Conservation (phyloP, 805 yeast species). For the Lipomyces starkeyi region DNA sequence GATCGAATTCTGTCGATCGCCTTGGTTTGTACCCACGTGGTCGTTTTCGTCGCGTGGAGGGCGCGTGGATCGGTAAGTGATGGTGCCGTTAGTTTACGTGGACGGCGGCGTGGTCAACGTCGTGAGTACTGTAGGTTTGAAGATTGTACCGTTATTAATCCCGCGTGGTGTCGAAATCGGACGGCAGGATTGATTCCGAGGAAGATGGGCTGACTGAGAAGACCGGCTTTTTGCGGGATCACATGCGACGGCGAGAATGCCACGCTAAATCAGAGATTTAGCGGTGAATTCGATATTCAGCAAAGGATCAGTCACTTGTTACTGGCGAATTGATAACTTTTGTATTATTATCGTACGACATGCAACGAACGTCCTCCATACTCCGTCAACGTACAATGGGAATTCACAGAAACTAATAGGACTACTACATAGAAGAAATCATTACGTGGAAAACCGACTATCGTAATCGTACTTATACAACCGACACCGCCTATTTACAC, state of each 20-base stretch:
- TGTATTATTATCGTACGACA: background rate
- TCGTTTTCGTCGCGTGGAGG: background rate
- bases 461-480: conserved; percentile 3
- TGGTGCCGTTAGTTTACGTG: background rate
- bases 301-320: no score
- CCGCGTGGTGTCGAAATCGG: background rate
- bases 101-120: background rate
- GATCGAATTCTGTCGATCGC: background rate
- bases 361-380: background rate
- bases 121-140: background rate
- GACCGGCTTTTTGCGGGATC: no score
- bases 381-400: background rate
- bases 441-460: background rate
- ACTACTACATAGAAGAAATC: background rate
- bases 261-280: no score
- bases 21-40: background rate
- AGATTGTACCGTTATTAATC: background rate
- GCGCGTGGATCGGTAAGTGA: background rate
- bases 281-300: no score
- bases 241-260: no score
- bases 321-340: conserved; percentile 3
- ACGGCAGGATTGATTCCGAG: background rate
- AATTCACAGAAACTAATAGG: background rate
- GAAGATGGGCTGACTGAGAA: background rate
- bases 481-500: background rate